Base-by-base conservation (phyloP, 148 eudicot species). In the Rhododendron ferrugineum region DNA sequence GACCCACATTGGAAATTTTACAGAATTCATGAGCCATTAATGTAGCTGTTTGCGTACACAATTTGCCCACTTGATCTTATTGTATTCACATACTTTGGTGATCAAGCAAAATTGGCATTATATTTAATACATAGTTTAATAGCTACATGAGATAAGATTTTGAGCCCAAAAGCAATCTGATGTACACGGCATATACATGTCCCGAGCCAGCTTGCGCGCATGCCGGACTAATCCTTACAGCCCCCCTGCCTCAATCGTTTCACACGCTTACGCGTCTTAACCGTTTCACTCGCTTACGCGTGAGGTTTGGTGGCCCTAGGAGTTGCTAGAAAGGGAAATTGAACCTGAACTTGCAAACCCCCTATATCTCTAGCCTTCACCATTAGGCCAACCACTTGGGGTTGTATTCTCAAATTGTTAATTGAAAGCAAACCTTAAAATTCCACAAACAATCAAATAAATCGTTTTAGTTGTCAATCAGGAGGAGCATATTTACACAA, bases 1-100 rank as follows among this genome's bases (percentile, higher is more conserved):
- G 85, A 84, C 62, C 85, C 84, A 36, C 36, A 72, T 78, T 13
- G 18, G 34, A 56, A 44, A 58, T 73, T 58, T 73, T 86, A 9
- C 28, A 74, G 32, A 56, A 74, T 82, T 75, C 78, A 76, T 46
- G 30, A 81, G 46, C 62, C 16, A 54, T 86, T 54, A 72, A 81
- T 81, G 58, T 26, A 13, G 47, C 11, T 78, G 52, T 81, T 73
- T 73, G 60, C 84, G 28, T 73, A 58, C 56, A 28, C 7, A 52
- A 76, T 82, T 73, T 77, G 83, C 85, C 11, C 70, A 74, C n/a
- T 36, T 34, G 58, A 16, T 26, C 68, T 32, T 30, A 50, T 28
- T 74, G 16, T 49, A 84, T 74, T 22, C 18, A 40, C 18, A 40
- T 36, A 20, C 1, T 62, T 62, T 9, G 37, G 64, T 23, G n/a